phyloP scores from a whole-genome alignment of 352 stramenopile species.

The Phytophthora parvispora region DNA sequence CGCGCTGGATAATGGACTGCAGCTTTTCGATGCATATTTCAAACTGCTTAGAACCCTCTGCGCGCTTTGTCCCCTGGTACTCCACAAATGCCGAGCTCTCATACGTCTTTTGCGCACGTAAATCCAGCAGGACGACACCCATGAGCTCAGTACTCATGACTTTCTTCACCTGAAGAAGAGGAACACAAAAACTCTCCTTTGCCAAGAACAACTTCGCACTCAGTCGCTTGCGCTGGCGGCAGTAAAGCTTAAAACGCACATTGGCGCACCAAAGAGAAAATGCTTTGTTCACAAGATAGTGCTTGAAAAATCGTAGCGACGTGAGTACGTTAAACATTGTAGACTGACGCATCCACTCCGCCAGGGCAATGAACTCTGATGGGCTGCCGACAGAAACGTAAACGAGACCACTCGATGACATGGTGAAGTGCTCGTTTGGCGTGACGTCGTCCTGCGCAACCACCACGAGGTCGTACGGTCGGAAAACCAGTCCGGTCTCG shows the following conservation, averaged over 20 bases:
- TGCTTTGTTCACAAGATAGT: conserved; percentile 94
- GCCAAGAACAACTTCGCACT: conserved; percentile 89
- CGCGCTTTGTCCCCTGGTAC: conserved; percentile 88
- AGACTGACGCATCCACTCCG: conserved; percentile 96
- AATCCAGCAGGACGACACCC: conserved; percentile 84
- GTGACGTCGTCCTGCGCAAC: conserved; percentile 84
- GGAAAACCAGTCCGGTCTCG: conserved; percentile 74
- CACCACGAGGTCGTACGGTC: conserved; percentile 94
- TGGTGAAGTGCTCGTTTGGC: conserved; percentile 91
- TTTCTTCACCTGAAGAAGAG: conserved; percentile 92
- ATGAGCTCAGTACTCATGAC: conserved; percentile 89
- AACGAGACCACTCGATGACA: conserved; percentile 89
- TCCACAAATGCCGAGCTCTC: conserved; percentile 92
- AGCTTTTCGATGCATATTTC: conserved; percentile 94
- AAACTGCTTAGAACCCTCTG: conserved; percentile 92
- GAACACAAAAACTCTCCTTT: conserved; percentile 91
- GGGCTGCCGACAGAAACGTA: conserved; percentile 78
- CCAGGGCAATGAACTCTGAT: conserved; percentile 94
- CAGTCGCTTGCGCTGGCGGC: conserved; percentile 89
- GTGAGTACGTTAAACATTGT: conserved; percentile 97
- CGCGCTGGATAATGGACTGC: conserved; percentile 89
- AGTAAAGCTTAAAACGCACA: conserved; percentile 93
- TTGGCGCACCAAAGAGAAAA: conserved; percentile 93
- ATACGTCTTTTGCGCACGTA: conserved; percentile 92
- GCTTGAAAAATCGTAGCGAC: conserved; percentile 95